Conservation (phyloP, 176 grass and related monocot genomes). For the Typha latifolia region DNA sequence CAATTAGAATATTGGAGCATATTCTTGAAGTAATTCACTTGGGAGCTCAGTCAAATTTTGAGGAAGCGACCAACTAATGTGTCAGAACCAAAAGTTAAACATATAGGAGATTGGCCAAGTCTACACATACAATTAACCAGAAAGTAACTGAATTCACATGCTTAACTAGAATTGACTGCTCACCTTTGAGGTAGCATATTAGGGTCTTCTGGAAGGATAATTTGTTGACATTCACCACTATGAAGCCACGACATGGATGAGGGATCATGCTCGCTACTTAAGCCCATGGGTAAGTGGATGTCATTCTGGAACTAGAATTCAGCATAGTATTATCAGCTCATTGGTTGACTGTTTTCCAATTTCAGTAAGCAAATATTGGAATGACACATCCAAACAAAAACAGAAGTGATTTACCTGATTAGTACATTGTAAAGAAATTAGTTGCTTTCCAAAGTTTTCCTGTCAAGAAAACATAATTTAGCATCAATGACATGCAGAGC, state of each 20-base stretch:
- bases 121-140: too few relatives aligned
- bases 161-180: background rate
- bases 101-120: too few relatives aligned
- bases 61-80: too few relatives aligned
- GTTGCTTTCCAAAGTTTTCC: constrained; percentile 49
- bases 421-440: constrained; percentile 50
- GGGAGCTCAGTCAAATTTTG: too few relatives aligned
- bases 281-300: constrained; percentile 39
- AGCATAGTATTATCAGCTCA: background rate
- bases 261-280: constrained; percentile 24
- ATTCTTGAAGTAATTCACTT: too few relatives aligned
- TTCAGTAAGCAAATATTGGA: background rate
- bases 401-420: constrained; percentile 35
- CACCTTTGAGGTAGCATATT: constrained; percentile 58
- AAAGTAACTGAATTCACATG: too few relatives aligned
- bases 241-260: constrained; percentile 38
- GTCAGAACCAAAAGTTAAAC: too few relatives aligned
- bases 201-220: constrained; percentile 44
- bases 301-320: constrained; percentile 43
- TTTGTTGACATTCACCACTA: constrained; percentile 16
- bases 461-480: constrained; percentile 14
- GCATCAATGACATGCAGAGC: background rate
- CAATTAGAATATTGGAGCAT: too few relatives aligned
- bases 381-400: background rate
- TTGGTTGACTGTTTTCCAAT: background rate